phyloP scores from a whole-genome alignment of 495 filamentous ascomycete genomes.

The Corynascus novoguineensis region DNA sequence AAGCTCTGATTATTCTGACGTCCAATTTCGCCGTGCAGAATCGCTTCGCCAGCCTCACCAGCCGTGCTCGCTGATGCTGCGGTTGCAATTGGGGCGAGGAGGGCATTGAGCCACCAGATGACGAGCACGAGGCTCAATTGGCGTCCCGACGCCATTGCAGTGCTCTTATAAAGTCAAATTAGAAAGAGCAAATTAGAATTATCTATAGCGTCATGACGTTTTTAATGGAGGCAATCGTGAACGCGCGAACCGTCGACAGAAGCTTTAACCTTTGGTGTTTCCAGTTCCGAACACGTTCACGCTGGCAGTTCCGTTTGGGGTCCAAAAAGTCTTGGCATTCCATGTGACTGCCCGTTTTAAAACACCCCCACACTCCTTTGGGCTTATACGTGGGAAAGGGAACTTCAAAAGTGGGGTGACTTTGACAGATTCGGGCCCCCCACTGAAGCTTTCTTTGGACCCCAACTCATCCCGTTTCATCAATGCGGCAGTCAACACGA shows the following conservation, averaged over 20 bases:
- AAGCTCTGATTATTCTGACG: conserved; percentile 73
- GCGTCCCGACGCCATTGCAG: conserved; percentile 20
- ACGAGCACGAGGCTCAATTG: conserved; percentile 23
- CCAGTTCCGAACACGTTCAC: conserved; percentile 6
- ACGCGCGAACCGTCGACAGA: neutral
- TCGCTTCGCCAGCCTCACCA: conserved; percentile 34
- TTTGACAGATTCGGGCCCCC: neutral
- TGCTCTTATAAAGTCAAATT: neutral
- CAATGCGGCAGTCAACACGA: neutral
- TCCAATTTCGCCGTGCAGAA: conserved; percentile 48
- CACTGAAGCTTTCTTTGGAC: neutral
- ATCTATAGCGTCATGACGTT: neutral
- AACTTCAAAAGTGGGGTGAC: neutral
- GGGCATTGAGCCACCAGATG: conserved; percentile 9
- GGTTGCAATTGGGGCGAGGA: conserved; percentile 6
- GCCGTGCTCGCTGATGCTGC: conserved; percentile 8
- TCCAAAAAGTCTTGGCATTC: conserved; percentile 1
- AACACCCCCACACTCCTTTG: neutral
- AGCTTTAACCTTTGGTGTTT: neutral
- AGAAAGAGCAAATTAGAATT: neutral
- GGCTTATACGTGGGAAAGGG: neutral
- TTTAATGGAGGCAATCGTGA: neutral
- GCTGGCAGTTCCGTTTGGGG: neutral
- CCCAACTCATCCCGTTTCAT: neutral
- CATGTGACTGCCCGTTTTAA: neutral